A percentile compares a stretch with the other conserved stretches of the same genome.
Evolutionary conservation across 768 basidiomycete genomes (phyloP).

Genomic region (Lactifluus subvellereus): DNA sequence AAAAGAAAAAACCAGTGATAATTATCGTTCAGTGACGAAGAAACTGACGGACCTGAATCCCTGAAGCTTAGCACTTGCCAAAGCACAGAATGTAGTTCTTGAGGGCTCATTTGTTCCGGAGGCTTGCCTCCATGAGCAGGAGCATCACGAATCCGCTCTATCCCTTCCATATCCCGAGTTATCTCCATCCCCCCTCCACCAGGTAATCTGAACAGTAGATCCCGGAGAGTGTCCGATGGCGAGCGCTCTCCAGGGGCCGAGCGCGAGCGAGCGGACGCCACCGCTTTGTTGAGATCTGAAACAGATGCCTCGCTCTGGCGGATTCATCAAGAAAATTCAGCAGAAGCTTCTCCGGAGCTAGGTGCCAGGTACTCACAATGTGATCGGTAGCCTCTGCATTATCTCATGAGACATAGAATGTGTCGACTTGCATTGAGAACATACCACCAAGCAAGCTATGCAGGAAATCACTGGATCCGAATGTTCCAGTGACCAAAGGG

Average conservation of each 20-base stretch:
- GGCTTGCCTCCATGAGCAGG: constrained; percentile 49
- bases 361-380: constrained; percentile 37
- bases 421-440: constrained; percentile 24
- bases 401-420: background rate
- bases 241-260: constrained; percentile 31
- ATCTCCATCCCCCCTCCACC: constrained; percentile 57
- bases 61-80: constrained; percentile 86
- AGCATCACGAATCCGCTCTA: constrained; percentile 49
- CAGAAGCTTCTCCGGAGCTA: background rate
- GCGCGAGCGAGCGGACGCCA: constrained; percentile 60
- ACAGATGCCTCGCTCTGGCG: constrained; percentile 62
- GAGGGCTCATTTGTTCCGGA: constrained; percentile 80
- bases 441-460: constrained; percentile 69
- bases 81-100: constrained; percentile 75
- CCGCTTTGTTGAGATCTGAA: constrained; percentile 73
- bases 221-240: constrained; percentile 48
- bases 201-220: constrained; percentile 56
- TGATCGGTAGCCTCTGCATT: constrained; percentile 56
- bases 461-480: constrained; percentile 74
- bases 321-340: background rate
- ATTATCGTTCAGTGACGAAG: background rate
- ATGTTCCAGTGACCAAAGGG: constrained; percentile 80
- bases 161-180: constrained; percentile 61
- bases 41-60: constrained; percentile 52
- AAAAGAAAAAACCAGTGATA: background rate